phyloP scores from a whole-genome alignment of 2,329 filamentous ascomycete genomes.

The Stenocarpella maydis region DNA sequence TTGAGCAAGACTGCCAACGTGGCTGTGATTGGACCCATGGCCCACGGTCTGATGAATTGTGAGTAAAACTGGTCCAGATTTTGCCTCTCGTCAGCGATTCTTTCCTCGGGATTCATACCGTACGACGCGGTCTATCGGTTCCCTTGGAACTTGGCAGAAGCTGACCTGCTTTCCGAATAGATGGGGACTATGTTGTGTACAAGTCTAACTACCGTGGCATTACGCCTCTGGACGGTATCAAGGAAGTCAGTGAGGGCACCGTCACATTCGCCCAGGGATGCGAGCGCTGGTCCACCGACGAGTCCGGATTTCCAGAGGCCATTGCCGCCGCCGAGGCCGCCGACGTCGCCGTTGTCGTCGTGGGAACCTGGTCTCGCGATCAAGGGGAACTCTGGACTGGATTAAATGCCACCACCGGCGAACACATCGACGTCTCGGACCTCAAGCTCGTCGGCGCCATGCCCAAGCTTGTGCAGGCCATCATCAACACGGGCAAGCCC shows the following conservation, averaged over 20 bases:
- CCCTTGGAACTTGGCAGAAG: neutral
- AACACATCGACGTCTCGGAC: conserved; percentile 72
- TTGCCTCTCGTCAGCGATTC: neutral
- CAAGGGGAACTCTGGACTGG: conserved; percentile 75
- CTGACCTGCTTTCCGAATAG: conserved; percentile 45
- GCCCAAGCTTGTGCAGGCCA: conserved; percentile 69
- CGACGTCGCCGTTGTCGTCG: conserved; percentile 76
- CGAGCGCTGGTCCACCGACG: conserved; percentile 75
- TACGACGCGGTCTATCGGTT: neutral
- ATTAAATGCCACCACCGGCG: conserved; percentile 77
- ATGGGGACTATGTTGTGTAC: conserved; percentile 78
- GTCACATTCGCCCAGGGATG: conserved; percentile 75
- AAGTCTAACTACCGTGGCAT: conserved; percentile 70
- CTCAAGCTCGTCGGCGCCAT: conserved; percentile 76
- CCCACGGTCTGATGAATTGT: conserved; percentile 72
- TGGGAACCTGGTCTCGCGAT: conserved; percentile 80
- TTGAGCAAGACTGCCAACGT: conserved; percentile 71
- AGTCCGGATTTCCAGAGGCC: conserved; percentile 73
- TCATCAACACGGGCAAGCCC: conserved; percentile 72
- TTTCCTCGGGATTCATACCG: neutral
- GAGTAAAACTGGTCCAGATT: neutral
- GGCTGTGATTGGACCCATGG: conserved; percentile 80
- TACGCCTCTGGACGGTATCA: conserved; percentile 75
- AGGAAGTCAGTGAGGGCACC: conserved; percentile 63
- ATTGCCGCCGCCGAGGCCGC: conserved; percentile 70